Evolutionary conservation across 495 filamentous ascomycete species (phyloP), one percentile per base, ranked within the genome.

Genomic region (Penicillium riverlandense): DNA sequence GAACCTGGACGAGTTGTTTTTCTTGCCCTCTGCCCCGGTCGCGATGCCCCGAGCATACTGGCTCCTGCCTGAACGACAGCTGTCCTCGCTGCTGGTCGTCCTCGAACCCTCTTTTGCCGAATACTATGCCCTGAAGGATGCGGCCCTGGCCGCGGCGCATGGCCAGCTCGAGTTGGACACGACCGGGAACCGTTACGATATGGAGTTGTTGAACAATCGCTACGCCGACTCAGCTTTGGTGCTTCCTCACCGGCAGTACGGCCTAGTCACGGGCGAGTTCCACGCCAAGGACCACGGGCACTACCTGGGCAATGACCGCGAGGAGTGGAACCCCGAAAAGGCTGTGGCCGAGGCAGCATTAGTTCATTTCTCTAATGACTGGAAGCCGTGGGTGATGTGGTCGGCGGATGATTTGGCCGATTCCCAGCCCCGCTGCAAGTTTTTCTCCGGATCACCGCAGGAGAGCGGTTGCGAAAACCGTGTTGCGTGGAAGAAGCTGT

Each of bases 301-400:
- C 0, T 90, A 83, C 51, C 53, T 90, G 5, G 85, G 85, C 6
- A 78, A 70, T 33, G 67, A 72, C n/a, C 56, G 67, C 4, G 78
- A 83, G 48, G 60, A 54, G 13, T 95, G 88, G 85, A 79, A 90
- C 59, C 74, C 86, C 0, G 71, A 80, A 10, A 70, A 60, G 35
- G 74, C 77, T 28, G 63, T 80, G 29, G 65, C 71, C 14, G 80
- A 90, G 55, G 84, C 83, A 8, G 90, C 84, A 52, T 74, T 88
- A 11, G 73, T 92, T 0, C 88, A 90, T 62, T 91, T 95, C 54
- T 83, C 77, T 22, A 22, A 22, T 3, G 88, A 92, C 54, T 86
- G 81, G 79, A 91, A 91, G 59, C 86, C 86, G 1, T 90, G 85
- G 85, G 61, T 86, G 13, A 72, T 75, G 61, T 81, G 75, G 72